Base-by-base conservation (phyloP, 1,284 basidiomycete genomes). In the Cryptococcus amylolentus region DNA sequence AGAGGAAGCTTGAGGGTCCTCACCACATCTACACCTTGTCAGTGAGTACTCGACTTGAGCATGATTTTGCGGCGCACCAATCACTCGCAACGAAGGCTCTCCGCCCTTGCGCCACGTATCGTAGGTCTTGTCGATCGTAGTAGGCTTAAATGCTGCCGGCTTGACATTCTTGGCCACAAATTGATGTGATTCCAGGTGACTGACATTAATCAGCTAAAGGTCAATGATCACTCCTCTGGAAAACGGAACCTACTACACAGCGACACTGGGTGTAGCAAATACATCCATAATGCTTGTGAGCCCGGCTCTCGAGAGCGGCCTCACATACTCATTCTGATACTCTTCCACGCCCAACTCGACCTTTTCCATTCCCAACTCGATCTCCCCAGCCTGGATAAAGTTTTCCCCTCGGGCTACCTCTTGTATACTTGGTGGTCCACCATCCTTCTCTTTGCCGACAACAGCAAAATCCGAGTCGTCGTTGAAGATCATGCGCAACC, bases 391-490 rank as follows among this genome's bases (percentile, higher is more conserved):
- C 45, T 73, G 69, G 1, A 79, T 65, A 54, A 79, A 79, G 13
- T 75, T 74, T 63, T 79, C 77, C 4, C 75, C 77, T 35, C 77
- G 60, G 35, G 72, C 60, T 1, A 75, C 68, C 43, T 77, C 76
- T n/a, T 67, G 66, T 35, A 35, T 10, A 3, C 31, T 35, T 6
- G 31, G 31, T 8, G 31, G 1, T 1, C 31, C 5, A 50, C 73
- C 64, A 51, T 67, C 72, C 2, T 49, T 39, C 40, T 64, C 46
- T 42, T 69, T 62, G 14, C 63, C 60, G 39, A 76, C 54, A 2
- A 72, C 67, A 13, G 76, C 77, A 52, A 79, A 79, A 60, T 79
- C 77, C 6, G 71, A 74, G 46, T 75, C 75, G 57, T 79, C 77
- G 47, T 71, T 64, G 56, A 77, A 77, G 10, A 68, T 71, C 72